A percentile compares a stretch with the other conserved stretches of the same genome.
These are phyloP conservation scores for Colletotrichum eleusines DNA, from an alignment of 2,329 filamentous ascomycete species.

Conservation along the genomic window DNA sequence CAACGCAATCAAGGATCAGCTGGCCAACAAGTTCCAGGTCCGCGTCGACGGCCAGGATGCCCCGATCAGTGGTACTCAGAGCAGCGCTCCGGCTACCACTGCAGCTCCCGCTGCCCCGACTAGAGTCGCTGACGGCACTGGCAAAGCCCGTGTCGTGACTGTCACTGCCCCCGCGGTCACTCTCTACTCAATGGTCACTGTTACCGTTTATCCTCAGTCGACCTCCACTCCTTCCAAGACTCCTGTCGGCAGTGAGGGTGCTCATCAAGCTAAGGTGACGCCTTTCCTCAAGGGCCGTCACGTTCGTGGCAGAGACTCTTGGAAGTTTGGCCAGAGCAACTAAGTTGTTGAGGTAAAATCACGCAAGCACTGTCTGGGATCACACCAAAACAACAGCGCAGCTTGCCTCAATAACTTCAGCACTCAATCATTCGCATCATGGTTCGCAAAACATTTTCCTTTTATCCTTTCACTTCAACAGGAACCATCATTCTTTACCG, in stretches of 20 bases:
- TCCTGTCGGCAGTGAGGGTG: constrained; percentile 52
- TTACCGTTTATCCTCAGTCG: constrained; percentile 53
- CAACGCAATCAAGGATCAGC: constrained; percentile 60
- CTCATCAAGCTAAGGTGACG: constrained; percentile 35
- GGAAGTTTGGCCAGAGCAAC: constrained; percentile 33
- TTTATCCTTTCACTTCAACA: constrained; percentile 8
- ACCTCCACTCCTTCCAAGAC: constrained; percentile 53
- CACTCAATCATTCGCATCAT: not conserved
- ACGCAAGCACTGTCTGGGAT: not conserved
- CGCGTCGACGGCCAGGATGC: constrained; percentile 49
- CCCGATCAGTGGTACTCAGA: constrained; percentile 42
- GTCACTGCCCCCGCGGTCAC: constrained; percentile 42
- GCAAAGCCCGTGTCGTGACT: constrained; percentile 34
- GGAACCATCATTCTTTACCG: not conserved
- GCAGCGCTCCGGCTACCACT: constrained; percentile 42
- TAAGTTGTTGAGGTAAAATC: constrained; percentile 13
- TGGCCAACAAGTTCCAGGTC: constrained; percentile 60
- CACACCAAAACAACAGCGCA: not conserved
- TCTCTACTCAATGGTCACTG: constrained; percentile 49
- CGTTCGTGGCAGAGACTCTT: constrained; percentile 36
- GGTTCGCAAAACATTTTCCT: not conserved
- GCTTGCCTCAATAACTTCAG: not conserved
- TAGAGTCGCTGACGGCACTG: not conserved
- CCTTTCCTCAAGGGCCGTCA: constrained; percentile 39
- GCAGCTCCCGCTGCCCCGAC: constrained; percentile 28